Evolutionary conservation across 2,329 filamentous ascomycete genomes (phyloP).

Genomic region (Cercospora sp.): DNA sequence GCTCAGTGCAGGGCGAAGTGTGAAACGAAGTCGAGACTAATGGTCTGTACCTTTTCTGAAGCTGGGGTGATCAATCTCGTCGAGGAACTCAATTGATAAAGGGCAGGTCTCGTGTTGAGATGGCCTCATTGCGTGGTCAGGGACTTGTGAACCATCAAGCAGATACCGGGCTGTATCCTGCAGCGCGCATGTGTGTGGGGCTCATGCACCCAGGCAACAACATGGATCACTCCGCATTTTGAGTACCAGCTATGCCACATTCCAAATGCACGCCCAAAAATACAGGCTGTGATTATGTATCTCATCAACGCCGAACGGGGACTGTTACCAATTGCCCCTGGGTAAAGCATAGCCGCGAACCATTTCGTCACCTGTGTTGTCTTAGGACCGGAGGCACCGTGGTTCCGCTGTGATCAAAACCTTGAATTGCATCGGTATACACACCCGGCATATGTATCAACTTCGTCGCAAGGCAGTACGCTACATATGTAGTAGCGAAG

Average conservation of each 20-base stretch:
- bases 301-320: neutral
- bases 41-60: neutral
- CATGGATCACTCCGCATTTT: neutral
- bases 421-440: neutral
- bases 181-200: neutral
- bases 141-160: neutral
- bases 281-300: neutral
- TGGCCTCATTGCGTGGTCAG: neutral
- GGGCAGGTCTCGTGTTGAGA: neutral
- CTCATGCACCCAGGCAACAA: neutral
- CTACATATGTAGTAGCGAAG: no score
- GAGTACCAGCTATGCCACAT: neutral
- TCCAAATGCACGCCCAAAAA: neutral
- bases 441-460: neutral
- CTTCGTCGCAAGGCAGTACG: no score
- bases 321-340: neutral
- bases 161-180: neutral
- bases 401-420: neutral
- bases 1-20: neutral
- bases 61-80: no score
- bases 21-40: neutral
- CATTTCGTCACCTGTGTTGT: neutral
- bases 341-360: neutral
- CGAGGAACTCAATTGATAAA: no score
- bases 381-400: neutral